Percentiles rank a stretch among this genome's conserved stretches.
Conservation (phyloP, 176 grass and related monocot species). For the Zoysia pacifica region DNA sequence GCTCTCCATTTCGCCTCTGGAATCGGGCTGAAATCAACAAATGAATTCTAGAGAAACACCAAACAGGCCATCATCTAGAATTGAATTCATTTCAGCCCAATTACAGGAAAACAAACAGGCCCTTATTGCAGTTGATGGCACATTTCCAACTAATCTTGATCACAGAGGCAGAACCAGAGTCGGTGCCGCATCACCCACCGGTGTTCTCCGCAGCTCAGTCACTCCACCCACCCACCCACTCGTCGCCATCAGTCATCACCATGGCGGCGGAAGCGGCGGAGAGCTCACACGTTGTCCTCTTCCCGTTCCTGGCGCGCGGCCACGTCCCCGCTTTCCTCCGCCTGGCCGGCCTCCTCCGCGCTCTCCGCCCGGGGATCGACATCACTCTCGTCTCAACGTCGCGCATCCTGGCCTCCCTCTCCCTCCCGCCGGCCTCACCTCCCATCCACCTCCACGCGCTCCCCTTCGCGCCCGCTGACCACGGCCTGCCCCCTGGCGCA, state of each 20-base stretch:
- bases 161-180: neutral
- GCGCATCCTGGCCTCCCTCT: slow-evolving; percentile 5
- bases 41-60: too few species aligned
- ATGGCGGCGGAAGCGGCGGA: slow-evolving; percentile 25
- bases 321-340: slow-evolving; percentile 51
- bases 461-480: slow-evolving; percentile 47
- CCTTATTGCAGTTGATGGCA: neutral
- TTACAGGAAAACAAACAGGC: too few species aligned
- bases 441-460: slow-evolving; percentile 44
- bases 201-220: neutral
- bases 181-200: neutral
- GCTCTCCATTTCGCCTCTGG: too few species aligned
- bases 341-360: slow-evolving; percentile 45
- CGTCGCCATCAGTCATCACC: neutral
- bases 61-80: too few species aligned
- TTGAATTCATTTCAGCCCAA: too few species aligned
- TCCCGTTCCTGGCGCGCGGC: slow-evolving; percentile 54
- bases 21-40: too few species aligned
- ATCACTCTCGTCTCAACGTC: slow-evolving; percentile 35
- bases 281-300: slow-evolving; percentile 38
- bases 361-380: slow-evolving; percentile 31
- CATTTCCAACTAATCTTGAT: neutral
- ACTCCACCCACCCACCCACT: neutral
- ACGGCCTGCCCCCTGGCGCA: slow-evolving; percentile 51
- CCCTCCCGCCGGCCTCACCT: slow-evolving; percentile 9